phyloP scores from a whole-genome alignment of 257 asterid genomes.

The Scutellaria barbata region DNA sequence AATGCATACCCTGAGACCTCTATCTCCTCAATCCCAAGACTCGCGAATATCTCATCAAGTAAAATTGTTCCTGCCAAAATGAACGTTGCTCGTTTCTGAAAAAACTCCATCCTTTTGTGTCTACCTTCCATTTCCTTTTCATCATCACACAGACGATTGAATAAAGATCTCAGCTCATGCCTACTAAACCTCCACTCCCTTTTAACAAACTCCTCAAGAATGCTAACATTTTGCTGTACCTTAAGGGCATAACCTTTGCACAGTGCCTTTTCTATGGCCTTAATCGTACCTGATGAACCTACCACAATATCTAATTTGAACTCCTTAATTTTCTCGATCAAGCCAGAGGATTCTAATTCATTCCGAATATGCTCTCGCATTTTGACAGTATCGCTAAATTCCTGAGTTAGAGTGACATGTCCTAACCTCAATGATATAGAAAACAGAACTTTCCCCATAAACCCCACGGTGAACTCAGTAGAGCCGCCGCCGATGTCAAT shows the following conservation, averaged over 20 bases:
- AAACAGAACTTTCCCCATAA: slow-evolving; percentile 53
- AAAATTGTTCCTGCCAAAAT: slow-evolving; percentile 72
- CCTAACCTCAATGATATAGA: slow-evolving; percentile 69
- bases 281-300: slow-evolving; percentile 83
- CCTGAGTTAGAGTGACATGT: slow-evolving; percentile 64
- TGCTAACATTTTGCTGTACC: slow-evolving; percentile 44
- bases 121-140: slow-evolving; percentile 52
- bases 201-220: slow-evolving; percentile 44
- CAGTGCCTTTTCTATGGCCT: slow-evolving; percentile 69
- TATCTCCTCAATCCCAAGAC: slow-evolving; percentile 63
- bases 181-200: slow-evolving; percentile 74
- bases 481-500: slow-evolving; percentile 92
- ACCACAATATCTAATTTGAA: slow-evolving; percentile 56
- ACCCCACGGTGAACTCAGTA: slow-evolving; percentile 70
- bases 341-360: slow-evolving; percentile 48
- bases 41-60: slow-evolving; percentile 62
- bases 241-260: slow-evolving; percentile 50
- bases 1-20: slow-evolving; percentile 80
- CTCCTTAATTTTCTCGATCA: slow-evolving; percentile 50
- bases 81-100: slow-evolving; percentile 59
- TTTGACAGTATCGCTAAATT: slow-evolving; percentile 39
- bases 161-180: slow-evolving; percentile 59
- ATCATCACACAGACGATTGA: slow-evolving; percentile 51
- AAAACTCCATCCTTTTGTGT: slow-evolving; percentile 47
- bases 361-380: slow-evolving; percentile 58